Conservation (phyloP, 1,284 basidiomycete genomes). For the Cryptococcus sp. region DNA sequence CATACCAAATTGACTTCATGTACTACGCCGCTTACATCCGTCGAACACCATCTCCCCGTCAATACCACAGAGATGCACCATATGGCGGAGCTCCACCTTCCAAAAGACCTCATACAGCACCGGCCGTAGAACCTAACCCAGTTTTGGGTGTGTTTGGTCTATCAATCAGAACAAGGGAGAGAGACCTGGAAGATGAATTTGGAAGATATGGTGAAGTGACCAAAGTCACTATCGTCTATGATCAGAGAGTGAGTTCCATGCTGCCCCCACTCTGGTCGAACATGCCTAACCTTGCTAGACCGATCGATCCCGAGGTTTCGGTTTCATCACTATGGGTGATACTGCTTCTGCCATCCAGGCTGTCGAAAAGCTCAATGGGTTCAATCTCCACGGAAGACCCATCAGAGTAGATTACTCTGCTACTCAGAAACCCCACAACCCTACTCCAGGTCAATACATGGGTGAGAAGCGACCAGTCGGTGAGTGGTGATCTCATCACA, state of each 20-base stretch:
- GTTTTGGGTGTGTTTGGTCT: conserved; percentile 95
- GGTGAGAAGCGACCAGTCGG: conserved; percentile 66
- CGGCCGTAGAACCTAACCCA: conserved; percentile 66
- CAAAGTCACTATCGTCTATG: conserved; percentile 97
- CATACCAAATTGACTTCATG: too few species aligned
- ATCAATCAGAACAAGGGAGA: conserved; percentile 88
- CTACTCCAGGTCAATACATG: conserved; percentile 98
- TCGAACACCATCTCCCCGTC: too few species aligned
- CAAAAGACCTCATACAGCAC: conserved; percentile 20
- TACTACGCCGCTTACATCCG: too few species aligned
- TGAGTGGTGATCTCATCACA: conserved; percentile 6
- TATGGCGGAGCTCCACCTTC: background rate
- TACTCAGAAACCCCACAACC: conserved; percentile 85
- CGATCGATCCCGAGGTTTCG: conserved; percentile 93
- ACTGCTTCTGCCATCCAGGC: conserved; percentile 81
- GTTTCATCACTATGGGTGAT: conserved; percentile 89
- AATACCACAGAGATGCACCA: background rate
- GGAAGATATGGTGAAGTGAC: conserved; percentile 81
- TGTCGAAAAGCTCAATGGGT: conserved; percentile 86
- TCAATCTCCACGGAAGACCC: conserved; percentile 88
- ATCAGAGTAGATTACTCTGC: conserved; percentile 97
- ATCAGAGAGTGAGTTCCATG: conserved; percentile 73
- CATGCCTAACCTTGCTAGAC: conserved; percentile 54
- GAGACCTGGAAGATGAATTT: conserved; percentile 92
- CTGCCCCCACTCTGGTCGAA: background rate